Percentiles rank a stretch among this genome's conserved stretches.
Conservation (phyloP, 2,329 filamentous ascomycete species). For the Verticillium tricorpus region DNA sequence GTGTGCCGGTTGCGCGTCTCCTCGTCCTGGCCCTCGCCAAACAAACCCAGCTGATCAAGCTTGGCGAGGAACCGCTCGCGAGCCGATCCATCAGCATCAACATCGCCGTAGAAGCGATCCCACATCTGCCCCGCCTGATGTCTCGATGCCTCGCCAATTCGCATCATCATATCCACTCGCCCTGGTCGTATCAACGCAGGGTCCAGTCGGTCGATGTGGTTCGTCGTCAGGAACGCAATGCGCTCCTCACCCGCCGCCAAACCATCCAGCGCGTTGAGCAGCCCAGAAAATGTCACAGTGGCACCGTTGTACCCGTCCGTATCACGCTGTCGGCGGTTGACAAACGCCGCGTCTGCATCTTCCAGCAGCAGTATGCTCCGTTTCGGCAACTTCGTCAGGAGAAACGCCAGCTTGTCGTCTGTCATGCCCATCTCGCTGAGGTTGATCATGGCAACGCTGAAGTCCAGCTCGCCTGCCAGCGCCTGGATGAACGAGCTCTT, state of each 20-base stretch:
- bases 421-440: conserved; percentile 86
- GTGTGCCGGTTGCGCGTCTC: conserved; percentile 49
- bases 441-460: conserved; percentile 88
- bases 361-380: conserved; percentile 80
- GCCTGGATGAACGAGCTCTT: conserved; percentile 97
- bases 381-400: conserved; percentile 79
- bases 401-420: conserved; percentile 80
- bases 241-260: conserved; percentile 93
- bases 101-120: conserved; percentile 89
- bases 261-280: conserved; percentile 82
- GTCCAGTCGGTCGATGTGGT: conserved; percentile 86
- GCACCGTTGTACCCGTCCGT: conserved; percentile 80
- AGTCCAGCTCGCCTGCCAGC: conserved; percentile 85
- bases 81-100: conserved; percentile 60
- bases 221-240: conserved; percentile 90
- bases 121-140: conserved; percentile 85
- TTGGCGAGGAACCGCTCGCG: conserved; percentile 66
- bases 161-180: conserved; percentile 87
- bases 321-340: conserved; percentile 72
- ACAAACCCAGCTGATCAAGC: conserved; percentile 65
- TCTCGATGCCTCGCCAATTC: conserved; percentile 80
- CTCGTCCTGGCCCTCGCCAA: conserved; percentile 51
- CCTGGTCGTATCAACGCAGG: conserved; percentile 87
- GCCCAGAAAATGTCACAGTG: conserved; percentile 88
- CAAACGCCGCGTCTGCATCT: conserved; percentile 88